Evolutionary conservation across 371 early-diverging fungal genomes (phyloP).

Genomic region (Mortierella sp.): DNA sequence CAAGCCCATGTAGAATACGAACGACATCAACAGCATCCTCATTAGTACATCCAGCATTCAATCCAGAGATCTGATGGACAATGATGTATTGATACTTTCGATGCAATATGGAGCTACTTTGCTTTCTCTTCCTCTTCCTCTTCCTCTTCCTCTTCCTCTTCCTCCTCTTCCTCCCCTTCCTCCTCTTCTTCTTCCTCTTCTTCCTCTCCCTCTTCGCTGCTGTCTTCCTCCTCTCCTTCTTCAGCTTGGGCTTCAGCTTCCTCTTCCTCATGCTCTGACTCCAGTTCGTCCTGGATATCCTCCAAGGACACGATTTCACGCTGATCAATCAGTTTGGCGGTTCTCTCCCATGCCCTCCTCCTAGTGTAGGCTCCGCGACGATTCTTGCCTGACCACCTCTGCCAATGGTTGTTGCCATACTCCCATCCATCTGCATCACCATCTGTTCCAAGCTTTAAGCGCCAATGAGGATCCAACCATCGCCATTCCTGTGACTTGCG

Average conservation of each 20-base stretch:
- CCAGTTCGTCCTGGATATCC: slow-evolving; percentile 34
- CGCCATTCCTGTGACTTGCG: slow-evolving; percentile 56
- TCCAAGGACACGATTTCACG: slow-evolving; percentile 44
- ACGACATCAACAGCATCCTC: neutral
- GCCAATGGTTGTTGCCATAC: slow-evolving; percentile 57
- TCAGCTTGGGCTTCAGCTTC: slow-evolving; percentile 11
- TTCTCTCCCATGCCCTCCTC: slow-evolving; percentile 55
- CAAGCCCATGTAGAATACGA: slow-evolving; percentile 72
- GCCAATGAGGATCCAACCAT: slow-evolving; percentile 55
- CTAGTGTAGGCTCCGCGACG: slow-evolving; percentile 55
- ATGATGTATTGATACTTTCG: no score
- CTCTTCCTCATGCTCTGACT: slow-evolving; percentile 17
- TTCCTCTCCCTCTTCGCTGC: slow-evolving; percentile 13
- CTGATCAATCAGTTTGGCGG: slow-evolving; percentile 52
- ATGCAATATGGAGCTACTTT: neutral
- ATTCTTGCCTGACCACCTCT: slow-evolving; percentile 46
- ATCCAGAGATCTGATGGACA: neutral
- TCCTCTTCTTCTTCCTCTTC: slow-evolving; percentile 13
- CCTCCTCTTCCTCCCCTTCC: slow-evolving; percentile 5
- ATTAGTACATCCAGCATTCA: neutral
- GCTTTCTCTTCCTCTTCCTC: neutral
- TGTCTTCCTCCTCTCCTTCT: no score
- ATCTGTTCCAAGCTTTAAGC: slow-evolving; percentile 37
- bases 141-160: slow-evolving; percentile 5
- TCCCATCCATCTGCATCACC: slow-evolving; percentile 56